Base-by-base conservation (phyloP, 2,329 filamentous ascomycete genomes). In the Beauveria asiatica region DNA sequence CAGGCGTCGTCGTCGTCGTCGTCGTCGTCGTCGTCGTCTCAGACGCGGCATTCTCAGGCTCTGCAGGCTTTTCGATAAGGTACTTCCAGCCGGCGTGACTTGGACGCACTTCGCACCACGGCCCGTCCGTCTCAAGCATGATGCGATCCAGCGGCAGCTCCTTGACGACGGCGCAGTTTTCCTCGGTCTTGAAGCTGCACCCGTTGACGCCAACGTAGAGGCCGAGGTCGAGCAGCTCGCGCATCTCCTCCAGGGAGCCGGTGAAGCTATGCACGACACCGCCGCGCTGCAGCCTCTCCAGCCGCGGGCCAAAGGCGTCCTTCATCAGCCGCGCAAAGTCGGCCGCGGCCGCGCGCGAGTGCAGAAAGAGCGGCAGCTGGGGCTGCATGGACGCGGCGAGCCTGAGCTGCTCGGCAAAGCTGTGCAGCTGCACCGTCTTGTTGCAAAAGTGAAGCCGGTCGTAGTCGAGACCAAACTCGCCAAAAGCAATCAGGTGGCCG, bases 261-360 rank as follows among this genome's bases (percentile, higher is more conserved):
- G 94, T 99, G 69, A 99, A 99, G 70, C 88, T 93, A 75, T 99
- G 94, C 58, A 99, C 94, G 17, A 97, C 84, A 16, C 90, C 94
- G 19, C 87, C 83, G 67, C 83, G 88, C 23, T 88, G 85, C 16
- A 97, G 76, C 60, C 79, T 78, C 64, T 87, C 83, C 3, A 93
- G 78, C 54, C 77, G 76, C 3, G 81, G 68, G 11, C 83, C 83
- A 62, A 83, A 84, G 10, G 78, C 77, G 1, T 70, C 79, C 52
- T 81, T 81, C 9, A 99, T 75, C 9, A 96, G 73, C 1, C 78
- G 72, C 30, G 95, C 86, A 69, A 97, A 97, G 71, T 97, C 94
- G 41, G 80, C 80, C 64, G 92, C 89, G 3, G 92, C 92, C 16
- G 92, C 93, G 25, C 94, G 83, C 5, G 89, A 95, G 76, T 99